These are phyloP conservation scores for Cutaneotrichosporon sp. DNA, from an alignment of 1,284 basidiomycete species.

Conservation along the genomic window DNA sequence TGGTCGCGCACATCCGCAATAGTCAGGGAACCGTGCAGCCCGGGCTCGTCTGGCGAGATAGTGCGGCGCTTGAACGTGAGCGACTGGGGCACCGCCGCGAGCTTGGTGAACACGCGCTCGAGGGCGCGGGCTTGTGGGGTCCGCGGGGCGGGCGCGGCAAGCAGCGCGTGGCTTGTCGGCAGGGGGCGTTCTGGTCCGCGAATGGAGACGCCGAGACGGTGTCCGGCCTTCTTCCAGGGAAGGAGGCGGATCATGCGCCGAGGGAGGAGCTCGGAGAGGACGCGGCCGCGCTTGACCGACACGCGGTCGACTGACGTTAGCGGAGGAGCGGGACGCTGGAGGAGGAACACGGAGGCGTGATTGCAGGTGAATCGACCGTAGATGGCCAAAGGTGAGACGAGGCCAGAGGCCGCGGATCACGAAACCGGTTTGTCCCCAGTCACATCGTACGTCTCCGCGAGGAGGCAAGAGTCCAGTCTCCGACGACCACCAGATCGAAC, in stretches of 20 bases:
- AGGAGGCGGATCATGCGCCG: slow-evolving; percentile 29
- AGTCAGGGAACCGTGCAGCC: slow-evolving; percentile 39
- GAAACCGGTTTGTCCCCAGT: too few species aligned
- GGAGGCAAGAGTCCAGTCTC: too few species aligned
- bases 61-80: slow-evolving; percentile 32
- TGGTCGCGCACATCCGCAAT: slow-evolving; percentile 29
- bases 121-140: slow-evolving; percentile 10
- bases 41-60: slow-evolving; percentile 23
- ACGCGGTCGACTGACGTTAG: slow-evolving; percentile 52
- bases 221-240: slow-evolving; percentile 21
- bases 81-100: slow-evolving; percentile 24
- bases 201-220: slow-evolving; percentile 1
- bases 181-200: neutral
- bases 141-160: slow-evolving; percentile 5
- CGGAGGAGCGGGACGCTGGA: slow-evolving; percentile 37
- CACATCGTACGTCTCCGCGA: too few species aligned
- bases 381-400: too few species aligned
- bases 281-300: slow-evolving; percentile 31
- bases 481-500: too few species aligned
- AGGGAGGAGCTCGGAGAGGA: slow-evolving; percentile 35
- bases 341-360: neutral
- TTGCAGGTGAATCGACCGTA: neutral
- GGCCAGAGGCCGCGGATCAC: too few species aligned
- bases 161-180: slow-evolving; percentile 2
- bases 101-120: slow-evolving; percentile 20